Percentiles rank a stretch among this genome's conserved stretches.
phyloP scores from a whole-genome alignment of 148 eudicot genomes.

The Drosera capensis region DNA sequence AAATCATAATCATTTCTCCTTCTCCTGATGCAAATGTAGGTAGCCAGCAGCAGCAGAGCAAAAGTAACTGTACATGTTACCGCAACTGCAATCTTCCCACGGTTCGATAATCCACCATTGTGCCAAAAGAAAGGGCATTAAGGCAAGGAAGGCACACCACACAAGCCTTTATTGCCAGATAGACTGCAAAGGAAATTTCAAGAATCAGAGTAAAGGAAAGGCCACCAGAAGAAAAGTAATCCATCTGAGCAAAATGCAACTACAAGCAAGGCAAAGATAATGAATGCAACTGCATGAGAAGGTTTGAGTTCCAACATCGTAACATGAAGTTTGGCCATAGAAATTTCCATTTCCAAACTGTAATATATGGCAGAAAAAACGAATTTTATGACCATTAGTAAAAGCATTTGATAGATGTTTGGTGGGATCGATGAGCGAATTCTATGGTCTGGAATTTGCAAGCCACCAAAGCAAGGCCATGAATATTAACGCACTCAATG shows the following conservation, averaged over 20 bases:
- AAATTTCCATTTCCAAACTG: too few relatives aligned
- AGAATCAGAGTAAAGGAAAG: background rate
- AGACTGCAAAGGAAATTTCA: constrained; percentile 26
- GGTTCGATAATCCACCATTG: constrained; percentile 36
- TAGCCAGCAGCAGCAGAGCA: constrained; percentile 21
- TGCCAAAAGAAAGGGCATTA: constrained; percentile 64
- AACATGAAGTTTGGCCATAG: too few relatives aligned
- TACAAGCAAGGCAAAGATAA: too few relatives aligned
- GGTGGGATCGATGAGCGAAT: too few relatives aligned
- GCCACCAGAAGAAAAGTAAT: too few relatives aligned
- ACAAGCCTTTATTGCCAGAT: constrained; percentile 63
- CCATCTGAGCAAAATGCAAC: too few relatives aligned
- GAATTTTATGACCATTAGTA: too few relatives aligned
- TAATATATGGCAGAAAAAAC: too few relatives aligned
- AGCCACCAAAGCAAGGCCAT: background rate
- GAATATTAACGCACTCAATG: constrained; percentile 50
- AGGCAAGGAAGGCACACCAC: constrained; percentile 63
- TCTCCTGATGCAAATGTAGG: constrained; percentile 51
- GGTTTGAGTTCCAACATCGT: too few relatives aligned
- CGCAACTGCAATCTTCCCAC: constrained; percentile 68
- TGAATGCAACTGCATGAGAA: too few relatives aligned
- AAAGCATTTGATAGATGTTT: too few relatives aligned
- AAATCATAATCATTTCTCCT: constrained; percentile 74
- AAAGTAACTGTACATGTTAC: constrained; percentile 36
- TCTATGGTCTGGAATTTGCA: too few relatives aligned